Evolutionary conservation across 2,329 filamentous ascomycete genomes (phyloP).

Genomic region (Hymenoscyphus linearis): DNA sequence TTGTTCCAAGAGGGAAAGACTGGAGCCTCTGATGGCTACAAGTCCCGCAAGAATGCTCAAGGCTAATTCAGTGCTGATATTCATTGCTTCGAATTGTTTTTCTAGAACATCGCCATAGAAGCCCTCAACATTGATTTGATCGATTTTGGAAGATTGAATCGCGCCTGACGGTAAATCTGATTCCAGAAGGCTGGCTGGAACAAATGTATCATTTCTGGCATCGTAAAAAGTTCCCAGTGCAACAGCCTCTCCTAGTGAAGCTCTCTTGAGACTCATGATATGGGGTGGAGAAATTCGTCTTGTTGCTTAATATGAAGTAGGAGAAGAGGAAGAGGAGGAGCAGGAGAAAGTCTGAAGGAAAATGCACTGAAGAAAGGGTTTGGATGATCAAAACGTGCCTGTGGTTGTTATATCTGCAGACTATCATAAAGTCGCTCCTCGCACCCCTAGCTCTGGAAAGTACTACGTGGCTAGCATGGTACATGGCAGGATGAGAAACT

Average conservation of each 20-base stretch:
- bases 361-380: not conserved
- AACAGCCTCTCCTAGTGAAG: conserved; percentile 18
- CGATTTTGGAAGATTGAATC: not conserved
- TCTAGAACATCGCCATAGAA: conserved; percentile 11
- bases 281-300: not conserved
- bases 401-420: too few species aligned
- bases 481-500: not conserved
- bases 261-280: conserved; percentile 4
- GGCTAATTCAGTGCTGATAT: conserved; percentile 14
- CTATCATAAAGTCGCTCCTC: too few species aligned
- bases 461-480: not conserved
- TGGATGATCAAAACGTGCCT: not conserved
- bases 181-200: conserved; percentile 11
- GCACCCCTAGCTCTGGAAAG: not conserved
- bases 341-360: too few species aligned
- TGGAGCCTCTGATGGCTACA: conserved; percentile 10
- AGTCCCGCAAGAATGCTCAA: conserved; percentile 22
- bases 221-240: conserved; percentile 21
- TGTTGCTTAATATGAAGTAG: not conserved
- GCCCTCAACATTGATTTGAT: conserved; percentile 4
- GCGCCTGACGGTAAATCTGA: conserved; percentile 5
- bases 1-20: conserved; percentile 12
- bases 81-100: conserved; percentile 17
- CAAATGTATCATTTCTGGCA: conserved; percentile 19
- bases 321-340: too few species aligned